Base-by-base conservation (phyloP, 345 rosid genomes). In the Balakata baccata region DNA sequence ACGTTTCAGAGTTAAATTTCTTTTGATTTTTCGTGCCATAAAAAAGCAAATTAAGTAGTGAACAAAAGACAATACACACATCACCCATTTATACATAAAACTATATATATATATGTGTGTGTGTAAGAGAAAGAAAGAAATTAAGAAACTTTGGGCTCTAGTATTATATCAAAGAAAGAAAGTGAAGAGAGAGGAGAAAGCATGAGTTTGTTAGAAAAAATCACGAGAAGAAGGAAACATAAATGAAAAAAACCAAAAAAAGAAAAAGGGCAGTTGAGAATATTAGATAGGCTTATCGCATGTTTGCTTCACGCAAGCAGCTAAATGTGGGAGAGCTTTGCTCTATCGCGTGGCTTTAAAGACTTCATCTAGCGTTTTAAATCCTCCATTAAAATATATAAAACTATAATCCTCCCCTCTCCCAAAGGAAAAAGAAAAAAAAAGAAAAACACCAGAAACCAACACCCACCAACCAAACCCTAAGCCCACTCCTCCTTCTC, bases 291-390 rank as follows among this genome's bases (percentile, higher is more conserved):
- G 77, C 89, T 85, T 81, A 85, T 89, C 90, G 87, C 93, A 87
- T 90, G 97, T 88, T 94, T 94, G 93, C 97, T 94, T 94, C 97
- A 94, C 98, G 98, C 97, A 94, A 94, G 84, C 91, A 85, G 91
- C 97, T 88, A 85, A 88, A 87, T 77, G 82, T 75, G 73, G 76
- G 47, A 76, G 41, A 74, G 84, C 75, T 84, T 86, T 88, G 91
- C 87, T 88, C 85, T 84, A 77, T 90, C 90, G 98, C 98, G 86
- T 92, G 90, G 93, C 98, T 90, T 92, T 92, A 88, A 94, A 94
- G 97, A 63, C 88, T 89, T 82, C 79, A 71, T 64, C 58, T 37
- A 67, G 75, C 79, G 71, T 80, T 87, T 75, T 66, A 75, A 84
- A 75, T 69, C 74, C 79, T 16, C 70, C 70, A 75, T 68, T 81